Percentiles rank a stretch among this genome's conserved stretches.
These are phyloP conservation scores for Talaromyces marneffei DNA, from an alignment of 2,329 filamentous ascomycete species.

Conservation along the genomic window DNA sequence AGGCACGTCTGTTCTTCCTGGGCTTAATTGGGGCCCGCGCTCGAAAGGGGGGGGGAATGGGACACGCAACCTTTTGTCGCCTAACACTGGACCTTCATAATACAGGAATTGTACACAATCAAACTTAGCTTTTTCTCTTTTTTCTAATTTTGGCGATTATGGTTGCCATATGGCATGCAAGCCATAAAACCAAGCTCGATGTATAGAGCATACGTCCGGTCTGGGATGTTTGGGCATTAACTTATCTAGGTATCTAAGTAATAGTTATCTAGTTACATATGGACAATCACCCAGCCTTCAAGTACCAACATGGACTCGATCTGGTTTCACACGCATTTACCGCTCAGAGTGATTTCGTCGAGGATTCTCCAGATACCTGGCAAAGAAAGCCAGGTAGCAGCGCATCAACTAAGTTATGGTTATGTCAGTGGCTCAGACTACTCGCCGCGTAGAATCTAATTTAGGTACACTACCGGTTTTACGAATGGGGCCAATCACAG, in stretches of 20 bases:
- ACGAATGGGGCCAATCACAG: too few relatives aligned
- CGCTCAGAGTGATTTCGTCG: not conserved
- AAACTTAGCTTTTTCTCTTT: not conserved
- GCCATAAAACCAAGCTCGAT: not conserved
- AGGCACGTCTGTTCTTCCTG: conserved; percentile 3
- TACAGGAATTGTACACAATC: not conserved
- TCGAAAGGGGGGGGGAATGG: conserved; percentile 21
- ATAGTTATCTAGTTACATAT: too few relatives aligned
- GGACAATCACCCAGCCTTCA: not conserved
- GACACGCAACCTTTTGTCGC: conserved; percentile 11
- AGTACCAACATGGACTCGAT: not conserved
- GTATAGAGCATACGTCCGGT: not conserved
- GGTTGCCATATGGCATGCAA: not conserved
- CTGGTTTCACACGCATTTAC: not conserved
- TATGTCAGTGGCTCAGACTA: too few relatives aligned
- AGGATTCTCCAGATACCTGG: not conserved
- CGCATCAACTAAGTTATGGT: too few relatives aligned
- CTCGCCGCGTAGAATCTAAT: too few relatives aligned
- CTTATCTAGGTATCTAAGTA: not conserved
- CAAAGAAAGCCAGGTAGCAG: not conserved
- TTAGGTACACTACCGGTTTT: too few relatives aligned
- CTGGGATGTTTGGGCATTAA: not conserved
- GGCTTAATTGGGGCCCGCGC: conserved; percentile 3
- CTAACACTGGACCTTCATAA: not conserved
- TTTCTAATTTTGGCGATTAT: not conserved